Evolutionary conservation across 305 asterid genomes (phyloP).

Genomic region (Solanum hybrid): DNA sequence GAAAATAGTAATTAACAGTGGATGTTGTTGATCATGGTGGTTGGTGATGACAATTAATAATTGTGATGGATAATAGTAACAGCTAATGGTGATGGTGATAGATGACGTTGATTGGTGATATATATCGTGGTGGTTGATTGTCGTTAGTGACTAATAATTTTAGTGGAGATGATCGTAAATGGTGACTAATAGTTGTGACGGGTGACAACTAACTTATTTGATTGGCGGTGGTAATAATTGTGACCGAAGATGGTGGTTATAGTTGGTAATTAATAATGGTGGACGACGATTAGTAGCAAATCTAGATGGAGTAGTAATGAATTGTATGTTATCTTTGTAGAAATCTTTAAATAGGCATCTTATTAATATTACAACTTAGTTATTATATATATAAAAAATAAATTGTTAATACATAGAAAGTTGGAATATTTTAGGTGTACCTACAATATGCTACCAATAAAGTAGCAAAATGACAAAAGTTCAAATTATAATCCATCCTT

Average conservation of each 20-base stretch:
- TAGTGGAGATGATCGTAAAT: not conserved
- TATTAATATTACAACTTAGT: not conserved
- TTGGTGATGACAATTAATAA: not conserved
- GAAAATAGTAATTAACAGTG: not conserved
- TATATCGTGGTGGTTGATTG: not conserved
- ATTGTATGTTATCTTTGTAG: not conserved
- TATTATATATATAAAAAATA: not conserved
- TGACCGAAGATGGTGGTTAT: not conserved
- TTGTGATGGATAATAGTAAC: not conserved
- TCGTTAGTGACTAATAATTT: not conserved
- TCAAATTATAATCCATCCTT: not conserved
- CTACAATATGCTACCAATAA: not conserved
- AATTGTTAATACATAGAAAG: not conserved
- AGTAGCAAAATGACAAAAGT: not conserved
- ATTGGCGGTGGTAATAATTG: not conserved
- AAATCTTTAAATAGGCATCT: not conserved
- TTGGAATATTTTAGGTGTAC: not conserved
- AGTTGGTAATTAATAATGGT: not conserved
- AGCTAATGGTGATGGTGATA: not conserved
- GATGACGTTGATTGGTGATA: not conserved
- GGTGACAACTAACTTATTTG: not conserved
- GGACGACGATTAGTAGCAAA: not conserved
- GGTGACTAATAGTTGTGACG: not conserved
- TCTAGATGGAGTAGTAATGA: not conserved
- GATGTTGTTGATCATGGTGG: not conserved